phyloP scores from a whole-genome alignment of 768 basidiomycete genomes.

The Cyclocybe aegerita region DNA sequence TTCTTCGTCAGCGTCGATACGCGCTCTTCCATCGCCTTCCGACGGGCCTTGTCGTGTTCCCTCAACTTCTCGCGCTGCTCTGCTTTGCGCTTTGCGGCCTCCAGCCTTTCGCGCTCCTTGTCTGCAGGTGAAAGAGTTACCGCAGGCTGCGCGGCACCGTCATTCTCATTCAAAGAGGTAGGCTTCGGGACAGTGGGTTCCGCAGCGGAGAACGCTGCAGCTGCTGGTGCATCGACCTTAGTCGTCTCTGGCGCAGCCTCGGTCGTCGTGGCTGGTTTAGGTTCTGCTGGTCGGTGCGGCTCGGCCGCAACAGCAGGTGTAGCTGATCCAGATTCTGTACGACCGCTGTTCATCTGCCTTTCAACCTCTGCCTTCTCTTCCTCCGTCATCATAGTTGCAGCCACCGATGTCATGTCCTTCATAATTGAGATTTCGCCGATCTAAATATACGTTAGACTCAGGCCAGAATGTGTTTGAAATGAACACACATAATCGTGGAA shows the following conservation, averaged over 20 bases:
- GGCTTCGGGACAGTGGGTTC: slow-evolving; percentile 11
- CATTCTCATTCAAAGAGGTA: slow-evolving; percentile 21
- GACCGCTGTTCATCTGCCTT: slow-evolving; percentile 52
- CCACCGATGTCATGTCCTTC: slow-evolving; percentile 88
- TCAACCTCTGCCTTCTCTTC: slow-evolving; percentile 91
- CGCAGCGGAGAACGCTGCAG: slow-evolving; percentile 6
- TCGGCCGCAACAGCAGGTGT: background rate
- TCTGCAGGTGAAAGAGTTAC: slow-evolving; percentile 23
- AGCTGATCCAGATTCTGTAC: slow-evolving; percentile 3
- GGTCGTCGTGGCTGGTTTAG: slow-evolving; percentile 5
- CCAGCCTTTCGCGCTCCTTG: slow-evolving; percentile 41
- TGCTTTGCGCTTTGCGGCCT: slow-evolving; percentile 58
- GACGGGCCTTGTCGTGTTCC: slow-evolving; percentile 79
- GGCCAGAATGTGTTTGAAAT: background rate
- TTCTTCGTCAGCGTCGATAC: slow-evolving; percentile 74
- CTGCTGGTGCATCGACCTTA: slow-evolving; percentile 1
- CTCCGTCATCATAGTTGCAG: slow-evolving; percentile 85
- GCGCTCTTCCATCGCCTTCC: slow-evolving; percentile 77
- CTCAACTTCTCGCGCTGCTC: slow-evolving; percentile 87
- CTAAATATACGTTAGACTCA: slow-evolving; percentile 35
- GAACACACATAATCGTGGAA: slow-evolving; percentile 83
- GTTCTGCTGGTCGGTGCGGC: slow-evolving; percentile 8
- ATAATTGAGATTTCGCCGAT: slow-evolving; percentile 96
- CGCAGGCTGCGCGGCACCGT: slow-evolving; percentile 9
- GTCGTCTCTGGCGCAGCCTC: slow-evolving; percentile 8